Conservation (phyloP, 2,329 filamentous ascomycete species). For the Fusarium longipes region DNA sequence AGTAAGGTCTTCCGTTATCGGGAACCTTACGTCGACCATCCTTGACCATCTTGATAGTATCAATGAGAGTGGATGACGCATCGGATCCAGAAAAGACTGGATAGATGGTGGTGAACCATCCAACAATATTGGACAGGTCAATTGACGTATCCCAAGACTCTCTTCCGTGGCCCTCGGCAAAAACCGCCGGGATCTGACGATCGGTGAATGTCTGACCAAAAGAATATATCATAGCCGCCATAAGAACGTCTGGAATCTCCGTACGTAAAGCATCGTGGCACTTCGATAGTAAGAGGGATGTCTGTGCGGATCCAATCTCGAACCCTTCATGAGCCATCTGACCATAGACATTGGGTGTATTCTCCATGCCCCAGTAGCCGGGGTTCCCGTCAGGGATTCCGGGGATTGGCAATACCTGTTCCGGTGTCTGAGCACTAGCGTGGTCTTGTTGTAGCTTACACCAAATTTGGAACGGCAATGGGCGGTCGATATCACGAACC, state of each 20-base stretch:
- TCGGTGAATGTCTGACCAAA: constrained; percentile 49
- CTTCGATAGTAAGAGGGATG: constrained; percentile 33
- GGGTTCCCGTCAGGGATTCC: constrained; percentile 36
- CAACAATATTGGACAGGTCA: constrained; percentile 50
- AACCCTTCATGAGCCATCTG: constrained; percentile 35
- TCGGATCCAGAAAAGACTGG: constrained; percentile 42
- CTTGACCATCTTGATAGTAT: constrained; percentile 36
- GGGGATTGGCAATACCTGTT: constrained; percentile 42
- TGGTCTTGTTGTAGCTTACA: constrained; percentile 48
- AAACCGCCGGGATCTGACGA: constrained; percentile 46
- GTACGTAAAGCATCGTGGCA: constrained; percentile 47
- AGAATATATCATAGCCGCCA: constrained; percentile 46
- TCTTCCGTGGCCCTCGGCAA: constrained; percentile 53
- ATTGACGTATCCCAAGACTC: constrained; percentile 47
- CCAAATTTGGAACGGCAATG: constrained; percentile 54
- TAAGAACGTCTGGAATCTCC: constrained; percentile 51
- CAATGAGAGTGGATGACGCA: constrained; percentile 6
- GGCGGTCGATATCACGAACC: constrained; percentile 24
- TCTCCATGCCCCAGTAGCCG: constrained; percentile 44
- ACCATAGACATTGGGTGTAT: constrained; percentile 34
- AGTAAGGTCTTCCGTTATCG: constrained; percentile 31
- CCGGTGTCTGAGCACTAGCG: constrained; percentile 8
- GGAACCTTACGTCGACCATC: constrained; percentile 32
- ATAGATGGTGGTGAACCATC: constrained; percentile 54
- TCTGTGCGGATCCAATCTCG: constrained; percentile 23